phyloP scores from a whole-genome alignment of 495 filamentous ascomycete genomes.

The Aspergillus biplanus region DNA sequence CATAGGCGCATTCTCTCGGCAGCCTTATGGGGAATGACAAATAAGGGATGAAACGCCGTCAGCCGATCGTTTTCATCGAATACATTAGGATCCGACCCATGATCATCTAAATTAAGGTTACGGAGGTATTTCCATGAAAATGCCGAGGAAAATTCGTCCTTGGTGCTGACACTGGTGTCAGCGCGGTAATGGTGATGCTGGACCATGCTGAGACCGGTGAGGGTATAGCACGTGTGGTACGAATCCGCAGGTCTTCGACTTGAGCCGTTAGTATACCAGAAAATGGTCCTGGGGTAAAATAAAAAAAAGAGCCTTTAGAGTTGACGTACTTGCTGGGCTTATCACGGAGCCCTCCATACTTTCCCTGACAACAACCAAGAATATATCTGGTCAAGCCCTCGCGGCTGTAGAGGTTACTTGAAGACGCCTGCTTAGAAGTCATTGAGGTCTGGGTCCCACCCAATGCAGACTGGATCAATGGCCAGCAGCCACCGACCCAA shows the following conservation, averaged over 20 bases:
- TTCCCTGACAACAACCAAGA: conserved; percentile 80
- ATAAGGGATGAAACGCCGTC: conserved; percentile 76
- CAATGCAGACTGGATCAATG: conserved; percentile 81
- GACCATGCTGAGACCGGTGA: conserved; percentile 80
- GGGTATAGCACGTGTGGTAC: conserved; percentile 91
- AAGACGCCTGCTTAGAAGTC: conserved; percentile 26
- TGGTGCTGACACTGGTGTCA: conserved; percentile 37
- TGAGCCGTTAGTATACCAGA: conserved; percentile 4
- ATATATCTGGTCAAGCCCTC: conserved; percentile 89
- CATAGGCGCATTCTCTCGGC: conserved; percentile 66
- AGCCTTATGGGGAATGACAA: conserved; percentile 74
- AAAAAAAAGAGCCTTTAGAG: neutral
- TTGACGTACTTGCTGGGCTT: conserved; percentile 84
- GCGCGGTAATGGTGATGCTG: conserved; percentile 76
- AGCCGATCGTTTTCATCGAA: conserved; percentile 54
- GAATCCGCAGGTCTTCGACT: conserved; percentile 69
- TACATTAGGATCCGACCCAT: conserved; percentile 37
- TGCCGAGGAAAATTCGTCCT: conserved; percentile 50
- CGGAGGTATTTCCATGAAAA: conserved; percentile 67
- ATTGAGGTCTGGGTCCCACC: conserved; percentile 46
- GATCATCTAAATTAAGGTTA: conserved; percentile 51
- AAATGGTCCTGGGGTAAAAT: neutral
- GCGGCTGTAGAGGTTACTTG: conserved; percentile 70
- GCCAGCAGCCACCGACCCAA: conserved; percentile 95
- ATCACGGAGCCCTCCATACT: conserved; percentile 83